phyloP scores from a whole-genome alignment of 257 asterid genomes.

The Gynochthodes officinalis region DNA sequence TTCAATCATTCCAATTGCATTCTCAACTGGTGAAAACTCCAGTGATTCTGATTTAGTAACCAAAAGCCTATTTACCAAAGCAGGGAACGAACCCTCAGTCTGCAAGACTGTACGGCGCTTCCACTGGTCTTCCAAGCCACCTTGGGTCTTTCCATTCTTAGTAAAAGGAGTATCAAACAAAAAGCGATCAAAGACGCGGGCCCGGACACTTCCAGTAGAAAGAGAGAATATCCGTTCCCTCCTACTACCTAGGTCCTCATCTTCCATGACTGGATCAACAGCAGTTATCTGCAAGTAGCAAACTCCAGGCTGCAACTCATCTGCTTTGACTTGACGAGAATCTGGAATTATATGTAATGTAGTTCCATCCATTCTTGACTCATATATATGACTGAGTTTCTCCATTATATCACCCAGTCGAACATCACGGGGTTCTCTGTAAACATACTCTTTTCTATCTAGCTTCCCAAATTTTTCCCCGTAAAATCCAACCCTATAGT shows the following conservation, averaged over 20 bases:
- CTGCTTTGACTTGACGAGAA: constrained; percentile 93
- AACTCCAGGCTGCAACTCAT: constrained; percentile 83
- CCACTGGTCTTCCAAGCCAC: constrained; percentile 99
- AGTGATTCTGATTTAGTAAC: constrained; percentile 84
- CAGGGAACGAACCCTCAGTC: constrained; percentile 97
- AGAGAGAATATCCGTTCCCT: constrained; percentile 90
- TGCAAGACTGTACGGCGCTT: constrained; percentile 87
- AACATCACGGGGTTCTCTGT: constrained; percentile 96
- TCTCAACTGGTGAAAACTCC: constrained; percentile 98
- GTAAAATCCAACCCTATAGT: constrained; percentile 93
- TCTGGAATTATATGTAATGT: constrained; percentile 94
- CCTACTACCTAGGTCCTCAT: constrained; percentile 97
- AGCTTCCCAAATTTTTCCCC: constrained; percentile 91
- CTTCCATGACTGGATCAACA: constrained; percentile 97
- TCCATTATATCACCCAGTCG: constrained; percentile 98
- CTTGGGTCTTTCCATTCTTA: constrained; percentile 95
- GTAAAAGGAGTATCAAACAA: constrained; percentile 97
- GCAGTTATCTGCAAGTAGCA: constrained; percentile 99
- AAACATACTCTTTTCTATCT: constrained; percentile 77
- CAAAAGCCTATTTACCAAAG: constrained; percentile 79
- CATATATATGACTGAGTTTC: constrained; percentile 97
- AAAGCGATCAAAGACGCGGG: constrained; percentile 94
- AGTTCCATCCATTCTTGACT: constrained; percentile 84
- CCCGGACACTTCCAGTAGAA: constrained; percentile 85
- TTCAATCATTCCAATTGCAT: constrained; percentile 98